Evolutionary conservation across 192 early-diverging fungal species (phyloP).

Genomic region (Linnemannia schmuckeri): DNA sequence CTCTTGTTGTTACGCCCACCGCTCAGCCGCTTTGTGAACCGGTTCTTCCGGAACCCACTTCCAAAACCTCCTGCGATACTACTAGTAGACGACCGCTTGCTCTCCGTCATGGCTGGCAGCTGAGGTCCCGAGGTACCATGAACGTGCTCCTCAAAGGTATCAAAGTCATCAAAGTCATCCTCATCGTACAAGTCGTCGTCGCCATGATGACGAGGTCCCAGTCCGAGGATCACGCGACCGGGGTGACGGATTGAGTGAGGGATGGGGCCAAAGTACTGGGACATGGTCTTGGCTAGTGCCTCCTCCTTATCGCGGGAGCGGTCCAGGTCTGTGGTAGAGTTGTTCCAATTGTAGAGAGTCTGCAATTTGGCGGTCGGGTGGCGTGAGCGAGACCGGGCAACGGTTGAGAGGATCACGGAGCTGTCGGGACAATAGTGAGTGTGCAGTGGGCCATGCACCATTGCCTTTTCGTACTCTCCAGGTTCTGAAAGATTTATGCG

Average conservation of each 20-base stretch:
- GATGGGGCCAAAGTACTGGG: constrained; percentile 53
- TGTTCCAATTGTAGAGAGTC: constrained; percentile 55
- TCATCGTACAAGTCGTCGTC: constrained; percentile 18
- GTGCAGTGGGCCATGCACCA: constrained; percentile 24
- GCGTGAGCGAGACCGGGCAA: constrained; percentile 30
- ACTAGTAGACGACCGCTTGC: not conserved
- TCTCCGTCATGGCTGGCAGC: not conserved
- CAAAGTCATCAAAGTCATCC: constrained; percentile 18
- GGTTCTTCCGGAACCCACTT: not conserved
- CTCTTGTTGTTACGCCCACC: not conserved
- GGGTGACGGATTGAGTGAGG: constrained; percentile 33
- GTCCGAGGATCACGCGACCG: constrained; percentile 30
- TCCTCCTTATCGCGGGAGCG: constrained; percentile 50
- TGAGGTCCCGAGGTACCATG: not conserved
- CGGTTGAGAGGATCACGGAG: constrained; percentile 34
- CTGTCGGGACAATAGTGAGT: constrained; percentile 20
- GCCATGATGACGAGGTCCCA: constrained; percentile 10
- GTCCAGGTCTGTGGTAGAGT: constrained; percentile 46
- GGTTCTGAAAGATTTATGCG: constrained; percentile 13
- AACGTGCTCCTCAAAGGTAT: not conserved
- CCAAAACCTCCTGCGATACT: not conserved
- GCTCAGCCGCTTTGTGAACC: constrained; percentile 25
- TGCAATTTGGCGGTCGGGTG: constrained; percentile 26
- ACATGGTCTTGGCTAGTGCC: constrained; percentile 43
- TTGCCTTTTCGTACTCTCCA: constrained; percentile 38